Conservation (phyloP, 306 rosid species). For the Sindora glabra region DNA sequence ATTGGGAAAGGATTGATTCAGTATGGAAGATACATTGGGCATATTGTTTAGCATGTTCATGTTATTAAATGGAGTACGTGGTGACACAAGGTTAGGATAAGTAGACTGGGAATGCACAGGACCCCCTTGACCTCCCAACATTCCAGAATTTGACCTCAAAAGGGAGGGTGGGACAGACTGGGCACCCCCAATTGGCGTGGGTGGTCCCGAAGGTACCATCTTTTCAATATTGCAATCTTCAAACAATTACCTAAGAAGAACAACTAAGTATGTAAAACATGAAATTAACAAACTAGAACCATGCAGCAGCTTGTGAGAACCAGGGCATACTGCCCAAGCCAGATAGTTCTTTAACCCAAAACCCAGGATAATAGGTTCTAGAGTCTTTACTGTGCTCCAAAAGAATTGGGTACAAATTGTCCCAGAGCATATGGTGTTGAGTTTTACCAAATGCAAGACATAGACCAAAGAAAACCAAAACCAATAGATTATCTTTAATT, state of each 20-base stretch:
- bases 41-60: constrained; percentile 77
- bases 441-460: constrained; percentile 31
- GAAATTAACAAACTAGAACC: constrained; percentile 34
- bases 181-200: constrained; percentile 76
- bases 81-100: constrained; percentile 43
- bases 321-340: constrained; percentile 35
- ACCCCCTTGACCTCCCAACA: constrained; percentile 84
- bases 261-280: constrained; percentile 37
- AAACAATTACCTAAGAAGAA: constrained; percentile 32
- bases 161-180: constrained; percentile 81
- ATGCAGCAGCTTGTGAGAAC: constrained; percentile 26
- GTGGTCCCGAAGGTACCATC: constrained; percentile 91
- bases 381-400: constrained; percentile 45
- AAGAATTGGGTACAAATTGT: constrained; percentile 31
- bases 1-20: constrained; percentile 71
- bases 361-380: constrained; percentile 30
- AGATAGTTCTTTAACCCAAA: constrained; percentile 32
- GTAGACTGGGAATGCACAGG: constrained; percentile 58
- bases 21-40: constrained; percentile 67
- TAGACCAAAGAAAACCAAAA: constrained; percentile 21
- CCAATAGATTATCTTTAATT: constrained; percentile 23
- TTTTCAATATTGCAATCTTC: constrained; percentile 23
- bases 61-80: constrained; percentile 59
- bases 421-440: constrained; percentile 30
- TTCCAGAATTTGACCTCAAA: constrained; percentile 79